Evolutionary conservation across 2,329 filamentous ascomycete species (phyloP).

Genomic region (Ophidiomyces ophidiicola): DNA sequence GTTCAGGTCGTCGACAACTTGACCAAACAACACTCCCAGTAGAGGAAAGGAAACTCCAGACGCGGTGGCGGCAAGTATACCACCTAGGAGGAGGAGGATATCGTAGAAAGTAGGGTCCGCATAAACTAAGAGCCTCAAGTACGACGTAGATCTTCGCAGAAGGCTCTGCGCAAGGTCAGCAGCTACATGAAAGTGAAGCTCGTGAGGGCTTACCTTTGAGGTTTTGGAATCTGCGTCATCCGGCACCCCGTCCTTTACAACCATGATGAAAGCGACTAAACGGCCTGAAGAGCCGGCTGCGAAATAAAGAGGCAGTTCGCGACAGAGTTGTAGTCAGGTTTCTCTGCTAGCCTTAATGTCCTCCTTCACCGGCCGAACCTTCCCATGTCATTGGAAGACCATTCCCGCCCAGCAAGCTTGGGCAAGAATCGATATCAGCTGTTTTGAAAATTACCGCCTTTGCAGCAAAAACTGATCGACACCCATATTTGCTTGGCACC

Average conservation of each 20-base stretch:
- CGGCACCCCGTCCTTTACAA: neutral
- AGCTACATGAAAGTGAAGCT: neutral
- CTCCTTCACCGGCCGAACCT: no score
- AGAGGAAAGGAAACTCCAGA: constrained; percentile 24
- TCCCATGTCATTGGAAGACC: no score
- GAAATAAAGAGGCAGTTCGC: no score
- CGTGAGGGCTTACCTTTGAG: constrained; percentile 1
- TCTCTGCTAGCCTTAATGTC: no score
- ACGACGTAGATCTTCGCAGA: constrained; percentile 9
- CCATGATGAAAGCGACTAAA: constrained; percentile 2
- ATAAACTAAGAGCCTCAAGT: constrained; percentile 14
- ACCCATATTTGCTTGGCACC: no score
- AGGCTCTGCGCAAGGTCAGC: neutral
- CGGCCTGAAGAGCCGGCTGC: no score
- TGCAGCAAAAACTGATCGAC: no score
- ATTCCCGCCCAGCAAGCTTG: no score
- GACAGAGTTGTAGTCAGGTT: no score
- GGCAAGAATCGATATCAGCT: no score
- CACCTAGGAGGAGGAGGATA: constrained; percentile 16
- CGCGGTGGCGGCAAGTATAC: constrained; percentile 20
- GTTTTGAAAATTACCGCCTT: no score
- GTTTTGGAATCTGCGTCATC: neutral
- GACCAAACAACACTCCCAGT: constrained; percentile 24
- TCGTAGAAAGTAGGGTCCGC: constrained; percentile 15
- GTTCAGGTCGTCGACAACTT: constrained; percentile 24